Base-by-base conservation (phyloP, 805 yeast genomes). In the Candida chauliodis region DNA sequence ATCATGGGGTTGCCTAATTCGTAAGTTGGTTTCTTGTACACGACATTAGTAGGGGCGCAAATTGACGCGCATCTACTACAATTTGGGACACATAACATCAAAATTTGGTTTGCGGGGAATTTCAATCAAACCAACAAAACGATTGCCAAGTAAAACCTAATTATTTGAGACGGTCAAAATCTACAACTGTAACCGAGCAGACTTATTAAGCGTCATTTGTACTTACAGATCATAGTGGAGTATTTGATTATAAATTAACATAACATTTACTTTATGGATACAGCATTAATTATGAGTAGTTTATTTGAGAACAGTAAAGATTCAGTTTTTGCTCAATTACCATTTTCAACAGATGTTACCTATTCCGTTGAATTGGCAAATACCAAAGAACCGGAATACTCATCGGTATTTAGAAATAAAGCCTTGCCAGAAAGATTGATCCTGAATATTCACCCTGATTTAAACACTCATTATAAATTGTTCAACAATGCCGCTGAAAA, bases 321-420 rank as follows among this genome's bases (percentile, higher is more conserved):
- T 26, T 20, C 18, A 2, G 45, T 42, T 8, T 25, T 42, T 10
- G 14, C 44, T 14, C 36, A 23, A 18, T 37, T 45, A 26, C 48
- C 51, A 22, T 42, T 42, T 20, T 40, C 35, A 29, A 25, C 15
- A 5, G 34, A 29, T 14, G 23, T 41, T 11, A 23, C 30, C 21
- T 60, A 61, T 2, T 79, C 78, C 30, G 30, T 40, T 19, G 19
- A 29, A 9, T 8, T 75, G 55, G 53, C 25, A 11, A 40, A 26
- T 17, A 17, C 40, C 23, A 1, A 17, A 16, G 10, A 25, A 8
- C 10, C 36, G 10, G 19, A 34, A 2, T 34, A 29, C 23, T 75
- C 84, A 19, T 69, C 75, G 2, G 53, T 75, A 7, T 81, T 69
- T 51, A 60, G 87, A 39, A 44, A 48, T 37, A 37, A 37, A 18